phyloP scores from a whole-genome alignment of 495 filamentous ascomycete species.

The Penicillium simplicissimum region DNA sequence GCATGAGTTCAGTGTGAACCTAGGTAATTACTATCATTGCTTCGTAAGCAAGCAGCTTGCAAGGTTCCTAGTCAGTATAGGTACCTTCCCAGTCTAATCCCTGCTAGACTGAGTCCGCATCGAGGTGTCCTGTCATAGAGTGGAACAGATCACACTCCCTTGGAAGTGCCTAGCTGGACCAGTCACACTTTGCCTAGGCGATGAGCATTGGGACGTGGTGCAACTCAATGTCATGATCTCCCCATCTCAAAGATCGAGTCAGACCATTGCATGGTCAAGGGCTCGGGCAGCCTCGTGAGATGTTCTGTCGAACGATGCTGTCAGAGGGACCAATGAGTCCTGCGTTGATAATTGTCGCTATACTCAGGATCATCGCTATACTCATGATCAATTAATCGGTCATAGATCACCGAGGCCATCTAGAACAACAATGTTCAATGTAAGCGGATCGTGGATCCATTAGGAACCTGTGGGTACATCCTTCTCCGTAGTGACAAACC shows the following conservation, averaged over 20 bases:
- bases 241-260: not conserved
- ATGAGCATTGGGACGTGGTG: not conserved
- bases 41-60: no score
- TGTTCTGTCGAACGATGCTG: not conserved
- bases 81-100: no score
- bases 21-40: no score
- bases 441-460: not conserved
- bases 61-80: no score
- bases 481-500: not conserved
- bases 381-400: not conserved
- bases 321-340: not conserved
- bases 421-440: not conserved
- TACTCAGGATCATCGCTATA: not conserved
- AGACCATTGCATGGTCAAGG: not conserved
- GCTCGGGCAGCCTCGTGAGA: not conserved
- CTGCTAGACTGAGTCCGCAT: no score
- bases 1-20: no score
- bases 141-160: not conserved
- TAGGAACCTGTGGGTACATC: not conserved
- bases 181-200: not conserved
- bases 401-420: not conserved
- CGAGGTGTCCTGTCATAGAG: not conserved
- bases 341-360: not conserved
- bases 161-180: not conserved
- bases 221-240: not conserved